Evolutionary conservation across 2,329 filamentous ascomycete genomes (phyloP).

Genomic region (Leptographium radiaticola): DNA sequence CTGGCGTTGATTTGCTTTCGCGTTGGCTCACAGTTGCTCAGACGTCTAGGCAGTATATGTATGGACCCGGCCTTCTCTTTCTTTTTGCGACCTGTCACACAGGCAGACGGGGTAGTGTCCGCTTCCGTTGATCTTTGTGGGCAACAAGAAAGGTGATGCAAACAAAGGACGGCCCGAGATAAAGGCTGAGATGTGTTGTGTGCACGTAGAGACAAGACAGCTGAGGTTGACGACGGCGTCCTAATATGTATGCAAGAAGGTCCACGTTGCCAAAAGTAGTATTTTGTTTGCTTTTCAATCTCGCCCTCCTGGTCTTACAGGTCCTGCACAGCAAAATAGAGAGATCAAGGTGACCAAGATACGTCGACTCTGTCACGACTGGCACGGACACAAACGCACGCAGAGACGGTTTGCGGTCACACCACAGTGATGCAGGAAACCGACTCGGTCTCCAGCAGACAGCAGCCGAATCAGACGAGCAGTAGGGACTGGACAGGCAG

Average conservation of each 20-base stretch:
- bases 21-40: background rate
- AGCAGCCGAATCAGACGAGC: background rate
- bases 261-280: background rate
- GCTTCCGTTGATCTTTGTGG: background rate
- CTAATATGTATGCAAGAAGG: background rate
- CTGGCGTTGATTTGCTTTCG: background rate
- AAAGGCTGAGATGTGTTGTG: background rate
- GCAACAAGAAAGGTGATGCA: background rate
- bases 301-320: constrained; percentile 1
- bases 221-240: background rate
- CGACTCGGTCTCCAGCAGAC: background rate
- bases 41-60: background rate
- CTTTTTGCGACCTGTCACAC: background rate
- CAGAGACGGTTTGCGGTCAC: background rate
- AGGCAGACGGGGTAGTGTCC: background rate
- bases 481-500: background rate
- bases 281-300: background rate
- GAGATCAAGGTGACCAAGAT: background rate
- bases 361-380: background rate
- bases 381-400: background rate
- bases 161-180: background rate
- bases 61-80: background rate
- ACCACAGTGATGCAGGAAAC: background rate
- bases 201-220: background rate
- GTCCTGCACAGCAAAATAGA: background rate